Conservation (phyloP, 2,329 filamentous ascomycete species). For the Pyrenophora graminea region DNA sequence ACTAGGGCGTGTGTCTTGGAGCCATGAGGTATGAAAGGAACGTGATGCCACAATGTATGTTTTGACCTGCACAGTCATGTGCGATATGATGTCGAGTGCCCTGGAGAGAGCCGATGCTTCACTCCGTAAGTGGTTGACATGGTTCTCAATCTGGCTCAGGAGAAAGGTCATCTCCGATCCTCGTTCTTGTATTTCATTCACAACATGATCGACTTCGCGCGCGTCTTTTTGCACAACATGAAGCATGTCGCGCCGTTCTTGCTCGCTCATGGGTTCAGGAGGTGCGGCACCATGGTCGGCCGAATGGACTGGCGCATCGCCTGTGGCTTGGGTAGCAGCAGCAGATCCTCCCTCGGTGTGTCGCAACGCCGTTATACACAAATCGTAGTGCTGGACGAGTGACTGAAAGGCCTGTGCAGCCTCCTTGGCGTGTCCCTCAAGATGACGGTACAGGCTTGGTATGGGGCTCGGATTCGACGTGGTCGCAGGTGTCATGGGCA, state of each 20-base stretch:
- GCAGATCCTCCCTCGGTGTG: slow-evolving; percentile 72
- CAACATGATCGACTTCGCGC: slow-evolving; percentile 64
- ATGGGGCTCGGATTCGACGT: slow-evolving; percentile 47
- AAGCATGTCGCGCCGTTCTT: slow-evolving; percentile 82
- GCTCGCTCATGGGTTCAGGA: slow-evolving; percentile 72
- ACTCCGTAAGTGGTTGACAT: slow-evolving; percentile 62
- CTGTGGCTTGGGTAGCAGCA: slow-evolving; percentile 51
- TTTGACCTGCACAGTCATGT: slow-evolving; percentile 68
- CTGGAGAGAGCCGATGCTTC: slow-evolving; percentile 63
- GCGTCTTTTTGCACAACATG: slow-evolving; percentile 75
- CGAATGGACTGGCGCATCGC: slow-evolving; percentile 39
- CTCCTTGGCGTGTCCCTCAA: slow-evolving; percentile 75
- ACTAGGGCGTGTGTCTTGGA: slow-evolving; percentile 68
- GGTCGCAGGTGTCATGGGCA: slow-evolving; percentile 37
- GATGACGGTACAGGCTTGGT: slow-evolving; percentile 53
- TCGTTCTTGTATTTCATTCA: slow-evolving; percentile 71
- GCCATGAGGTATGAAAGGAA: slow-evolving; percentile 69
- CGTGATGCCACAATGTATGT: slow-evolving; percentile 67
- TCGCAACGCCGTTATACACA: slow-evolving; percentile 87
- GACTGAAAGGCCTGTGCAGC: slow-evolving; percentile 82
- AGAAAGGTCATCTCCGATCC: slow-evolving; percentile 77
- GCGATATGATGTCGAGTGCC: slow-evolving; percentile 69
- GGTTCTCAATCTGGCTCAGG: slow-evolving; percentile 65
- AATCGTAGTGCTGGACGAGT: slow-evolving; percentile 85
- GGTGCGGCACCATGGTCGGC: slow-evolving; percentile 44